Conservation (phyloP, 2,329 filamentous ascomycete species). For the Fusarium pseudograminearum region DNA sequence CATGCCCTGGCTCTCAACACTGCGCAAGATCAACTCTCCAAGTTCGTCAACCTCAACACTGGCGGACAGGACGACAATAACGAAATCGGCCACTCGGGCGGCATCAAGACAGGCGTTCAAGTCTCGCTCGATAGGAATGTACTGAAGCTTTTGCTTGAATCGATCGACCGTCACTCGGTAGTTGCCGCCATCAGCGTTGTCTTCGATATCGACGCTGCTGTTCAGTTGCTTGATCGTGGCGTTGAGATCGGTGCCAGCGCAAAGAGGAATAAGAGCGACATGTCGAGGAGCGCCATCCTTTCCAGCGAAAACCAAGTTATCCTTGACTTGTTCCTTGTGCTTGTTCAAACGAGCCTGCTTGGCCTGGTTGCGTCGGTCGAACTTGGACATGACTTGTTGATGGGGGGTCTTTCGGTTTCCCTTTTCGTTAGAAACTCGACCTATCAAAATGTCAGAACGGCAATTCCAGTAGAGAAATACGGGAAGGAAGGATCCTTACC, state of each 20-base stretch:
- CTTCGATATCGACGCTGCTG: slow-evolving; percentile 81
- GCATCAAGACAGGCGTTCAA: slow-evolving; percentile 85
- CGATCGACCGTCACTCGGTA: slow-evolving; percentile 81
- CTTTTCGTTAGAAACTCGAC: slow-evolving; percentile 81
- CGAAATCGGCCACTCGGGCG: slow-evolving; percentile 89
- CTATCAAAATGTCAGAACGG: slow-evolving; percentile 56
- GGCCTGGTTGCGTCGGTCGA: slow-evolving; percentile 93
- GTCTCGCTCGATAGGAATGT: slow-evolving; percentile 79
- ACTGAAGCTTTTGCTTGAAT: slow-evolving; percentile 95
- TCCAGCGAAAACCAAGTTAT: slow-evolving; percentile 85
- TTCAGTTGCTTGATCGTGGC: slow-evolving; percentile 79
- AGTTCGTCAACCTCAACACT: slow-evolving; percentile 85
- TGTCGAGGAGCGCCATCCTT: slow-evolving; percentile 88
- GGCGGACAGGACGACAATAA: slow-evolving; percentile 86
- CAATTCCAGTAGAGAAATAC: not conserved
- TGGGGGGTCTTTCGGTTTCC: slow-evolving; percentile 87
- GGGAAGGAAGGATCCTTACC: slow-evolving; percentile 62
- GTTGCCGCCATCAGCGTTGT: slow-evolving; percentile 69
- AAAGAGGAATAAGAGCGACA: slow-evolving; percentile 88
- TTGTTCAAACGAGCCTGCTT: slow-evolving; percentile 90
- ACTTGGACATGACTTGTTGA: slow-evolving; percentile 97
- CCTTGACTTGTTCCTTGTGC: slow-evolving; percentile 83
- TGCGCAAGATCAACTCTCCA: slow-evolving; percentile 86
- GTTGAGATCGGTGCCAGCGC: slow-evolving; percentile 75
- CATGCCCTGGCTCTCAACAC: slow-evolving; percentile 92